A percentile compares a stretch with the other conserved stretches of the same genome.
These are phyloP conservation scores for Phyllosticta citrichinensis DNA, from an alignment of 2,329 filamentous ascomycete species.

Conservation along the genomic window DNA sequence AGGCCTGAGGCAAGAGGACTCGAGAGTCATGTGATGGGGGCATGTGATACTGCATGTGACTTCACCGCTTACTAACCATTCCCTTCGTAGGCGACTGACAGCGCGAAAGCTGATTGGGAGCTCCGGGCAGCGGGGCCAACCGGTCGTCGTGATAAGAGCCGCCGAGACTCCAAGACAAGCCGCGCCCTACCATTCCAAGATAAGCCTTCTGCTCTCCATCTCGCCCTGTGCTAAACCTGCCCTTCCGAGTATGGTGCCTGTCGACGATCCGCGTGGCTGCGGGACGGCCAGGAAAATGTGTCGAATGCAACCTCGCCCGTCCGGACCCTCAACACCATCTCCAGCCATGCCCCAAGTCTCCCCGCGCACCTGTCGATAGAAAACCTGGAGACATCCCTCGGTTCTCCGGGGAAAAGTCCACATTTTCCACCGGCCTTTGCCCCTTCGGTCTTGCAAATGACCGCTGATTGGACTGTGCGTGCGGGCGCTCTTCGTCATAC, in stretches of 20 bases:
- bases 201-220: neutral
- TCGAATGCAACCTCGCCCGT: neutral
- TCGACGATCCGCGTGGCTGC: neutral
- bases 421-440: neutral
- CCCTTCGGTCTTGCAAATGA: neutral
- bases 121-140: neutral
- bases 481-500: neutral
- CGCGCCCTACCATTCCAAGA: neutral
- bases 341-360: neutral
- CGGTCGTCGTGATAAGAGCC: neutral
- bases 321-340: neutral
- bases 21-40: too few relatives aligned
- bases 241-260: neutral
- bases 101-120: too few relatives aligned
- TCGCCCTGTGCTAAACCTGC: neutral
- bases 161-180: neutral
- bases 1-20: too few relatives aligned
- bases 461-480: neutral
- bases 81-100: too few relatives aligned
- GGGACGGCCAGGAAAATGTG: neutral
- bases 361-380: neutral
- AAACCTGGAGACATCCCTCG: neutral
- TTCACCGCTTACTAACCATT: too few relatives aligned
- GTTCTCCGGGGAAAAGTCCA: neutral
- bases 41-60: too few relatives aligned